These are phyloP conservation scores for Poterioochromonas sp. DNA, from an alignment of 352 stramenopile species.

Conservation along the genomic window DNA sequence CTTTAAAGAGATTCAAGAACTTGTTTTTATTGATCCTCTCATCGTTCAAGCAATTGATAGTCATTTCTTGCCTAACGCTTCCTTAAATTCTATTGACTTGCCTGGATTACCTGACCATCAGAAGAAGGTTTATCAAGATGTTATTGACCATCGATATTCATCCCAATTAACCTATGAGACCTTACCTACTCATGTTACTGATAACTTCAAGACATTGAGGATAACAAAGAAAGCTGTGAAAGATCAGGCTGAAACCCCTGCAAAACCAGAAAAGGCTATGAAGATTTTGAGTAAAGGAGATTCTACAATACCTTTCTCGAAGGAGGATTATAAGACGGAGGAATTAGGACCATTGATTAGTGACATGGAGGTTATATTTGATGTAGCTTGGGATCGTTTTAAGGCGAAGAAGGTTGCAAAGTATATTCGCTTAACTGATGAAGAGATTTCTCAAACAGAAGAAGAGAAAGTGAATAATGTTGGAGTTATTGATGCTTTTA, in stretches of 20 bases:
- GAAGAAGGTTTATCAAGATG: not conserved
- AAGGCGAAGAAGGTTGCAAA: not conserved
- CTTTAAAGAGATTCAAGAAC: not conserved
- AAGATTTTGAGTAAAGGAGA: not conserved
- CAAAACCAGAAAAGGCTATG: not conserved
- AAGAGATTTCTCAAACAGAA: not conserved
- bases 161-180: not conserved
- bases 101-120: not conserved
- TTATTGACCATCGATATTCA: not conserved
- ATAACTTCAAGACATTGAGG: not conserved
- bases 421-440: conserved; percentile 6
- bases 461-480: not conserved
- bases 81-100: not conserved
- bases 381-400: not conserved
- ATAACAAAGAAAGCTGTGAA: not conserved
- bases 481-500: conserved; percentile 11
- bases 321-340: not conserved
- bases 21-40: not conserved
- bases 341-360: not conserved
- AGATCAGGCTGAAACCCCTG: not conserved
- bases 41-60: not conserved
- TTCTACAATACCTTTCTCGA: not conserved
- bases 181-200: not conserved
- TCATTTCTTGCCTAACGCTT: not conserved
- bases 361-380: conserved; percentile 1